Percentiles rank a stretch among this genome's conserved stretches.
Evolutionary conservation across 768 basidiomycete genomes (phyloP).

Genomic region (Lyophyllum shimeji): DNA sequence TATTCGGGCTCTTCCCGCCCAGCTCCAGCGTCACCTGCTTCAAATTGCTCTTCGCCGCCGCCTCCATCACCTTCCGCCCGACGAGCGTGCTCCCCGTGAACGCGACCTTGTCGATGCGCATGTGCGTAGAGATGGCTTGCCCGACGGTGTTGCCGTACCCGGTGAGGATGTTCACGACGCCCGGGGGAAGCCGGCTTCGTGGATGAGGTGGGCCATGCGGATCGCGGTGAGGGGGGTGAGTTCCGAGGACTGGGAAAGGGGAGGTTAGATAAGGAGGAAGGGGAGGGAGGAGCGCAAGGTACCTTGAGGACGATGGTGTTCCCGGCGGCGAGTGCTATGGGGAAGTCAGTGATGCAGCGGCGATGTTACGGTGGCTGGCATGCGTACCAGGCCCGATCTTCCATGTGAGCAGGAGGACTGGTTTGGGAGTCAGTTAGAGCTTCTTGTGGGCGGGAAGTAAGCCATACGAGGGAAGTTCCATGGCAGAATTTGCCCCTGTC

Average conservation of each 20-base stretch:
- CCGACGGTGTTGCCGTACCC: constrained; percentile 75
- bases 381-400: too few relatives aligned
- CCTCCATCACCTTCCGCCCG: constrained; percentile 74
- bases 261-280: background rate
- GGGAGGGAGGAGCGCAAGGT: background rate
- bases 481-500: too few relatives aligned
- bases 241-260: constrained; percentile 58
- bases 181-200: constrained; percentile 79
- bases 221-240: constrained; percentile 74
- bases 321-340: constrained; percentile 75
- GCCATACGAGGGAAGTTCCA: too few relatives aligned
- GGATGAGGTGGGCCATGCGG: constrained; percentile 50
- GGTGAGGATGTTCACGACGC: constrained; percentile 75
- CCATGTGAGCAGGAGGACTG: too few relatives aligned
- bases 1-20: constrained; percentile 65
- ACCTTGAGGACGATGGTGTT: constrained; percentile 73
- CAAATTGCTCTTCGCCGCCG: constrained; percentile 72
- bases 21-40: constrained; percentile 79
- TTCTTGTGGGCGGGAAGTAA: too few relatives aligned
- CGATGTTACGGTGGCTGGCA: too few relatives aligned
- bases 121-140: constrained; percentile 67
- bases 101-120: constrained; percentile 63
- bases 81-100: constrained; percentile 61
- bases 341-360: too few relatives aligned
- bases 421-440: too few relatives aligned